Base-by-base conservation (phyloP, 768 basidiomycete species). In the Rhodotorula kratochvilovae region DNA sequence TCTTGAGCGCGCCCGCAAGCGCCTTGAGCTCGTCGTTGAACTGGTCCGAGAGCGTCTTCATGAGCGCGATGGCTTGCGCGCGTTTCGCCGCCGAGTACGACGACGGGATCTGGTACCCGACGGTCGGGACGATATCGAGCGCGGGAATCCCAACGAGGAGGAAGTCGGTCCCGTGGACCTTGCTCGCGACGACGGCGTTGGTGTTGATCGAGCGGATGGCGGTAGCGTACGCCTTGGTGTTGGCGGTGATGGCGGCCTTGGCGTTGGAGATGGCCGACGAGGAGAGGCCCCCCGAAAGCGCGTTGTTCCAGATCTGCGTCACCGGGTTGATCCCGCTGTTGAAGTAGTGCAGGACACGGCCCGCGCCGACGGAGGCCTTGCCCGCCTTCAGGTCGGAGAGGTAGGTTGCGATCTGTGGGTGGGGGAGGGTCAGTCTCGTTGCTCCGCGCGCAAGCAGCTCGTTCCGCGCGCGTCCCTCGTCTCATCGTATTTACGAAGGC, bases 91-190 rank as follows among this genome's bases (percentile, higher is more conserved):
- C 29, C 39, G 62, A 62, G 33, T 60, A 60, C 12, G 58, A 36
- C 1, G 56, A 63, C 19, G 70, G 36, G 36, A 71, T 48, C 33
- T 66, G 64, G 45, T 45, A 19, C 1, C 17, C 50, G 35, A 66
- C 46, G 10, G 60, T 59, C 16, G 73, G 73, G 25, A 74, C 69
- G 54, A 74, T 35, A 42, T 74, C 73, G 31, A 74, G 55, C 12
- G 63, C 54, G 7, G 73, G 73, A 42, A 74, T 67, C 23, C 73
- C 73, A 50, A 68, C 73, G 48, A 74, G 12, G 46, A 74, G 54
- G 50, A 17, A 74, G 50, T 74, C 73, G 31, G 23, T 25, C 21
- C 27, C 36, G n/a, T 17, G 27, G 57, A 27, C 15, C 17, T 35
- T 42, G 25, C 10, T n/a, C 13, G 29, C 36, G 36, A 64, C 53